A percentile compares a stretch with the other conserved stretches of the same genome.
phyloP scores from a whole-genome alignment of 2,329 filamentous ascomycete genomes.

The Sporothrix phasma region DNA sequence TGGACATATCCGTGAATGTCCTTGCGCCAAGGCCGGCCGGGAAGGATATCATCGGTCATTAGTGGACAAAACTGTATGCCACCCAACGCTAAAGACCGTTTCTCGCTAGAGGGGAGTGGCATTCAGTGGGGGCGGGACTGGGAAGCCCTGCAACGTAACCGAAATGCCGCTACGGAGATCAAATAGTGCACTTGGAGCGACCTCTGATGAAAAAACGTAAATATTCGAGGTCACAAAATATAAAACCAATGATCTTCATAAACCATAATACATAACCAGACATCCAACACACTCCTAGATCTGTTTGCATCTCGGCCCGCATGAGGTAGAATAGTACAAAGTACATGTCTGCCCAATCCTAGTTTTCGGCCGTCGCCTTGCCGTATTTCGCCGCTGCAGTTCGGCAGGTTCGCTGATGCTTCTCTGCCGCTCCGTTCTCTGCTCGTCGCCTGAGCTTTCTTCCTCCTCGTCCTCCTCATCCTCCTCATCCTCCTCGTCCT shows the following conservation, averaged over 20 bases:
- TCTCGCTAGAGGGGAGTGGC: not conserved
- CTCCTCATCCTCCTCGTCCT: not conserved
- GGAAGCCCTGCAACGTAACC: not conserved
- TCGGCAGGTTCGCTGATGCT: slow-evolving; percentile 36
- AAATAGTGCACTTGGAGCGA: not conserved
- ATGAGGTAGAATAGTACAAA: not conserved
- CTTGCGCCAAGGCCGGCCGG: not conserved
- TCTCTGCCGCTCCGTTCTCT: slow-evolving; percentile 47
- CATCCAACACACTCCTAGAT: not conserved
- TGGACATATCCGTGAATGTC: not conserved
- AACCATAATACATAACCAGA: not conserved
- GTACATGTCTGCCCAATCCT: not conserved
- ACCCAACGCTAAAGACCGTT: not conserved
- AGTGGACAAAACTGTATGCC: not conserved
- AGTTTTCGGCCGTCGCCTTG: slow-evolving; percentile 11
- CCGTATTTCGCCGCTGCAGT: slow-evolving; percentile 18
- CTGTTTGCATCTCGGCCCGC: not conserved
- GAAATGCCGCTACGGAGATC: not conserved
- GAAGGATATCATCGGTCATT: slow-evolving; percentile 2
- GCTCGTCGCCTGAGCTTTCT: slow-evolving; percentile 38
- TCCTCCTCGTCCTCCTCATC: slow-evolving; percentile 34
- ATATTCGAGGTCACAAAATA: too few relatives aligned
- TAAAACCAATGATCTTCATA: not conserved
- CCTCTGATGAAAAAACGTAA: not conserved
- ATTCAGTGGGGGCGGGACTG: not conserved